phyloP scores from a whole-genome alignment of 352 stramenopile species.

The Saprolegnia parasitica region DNA sequence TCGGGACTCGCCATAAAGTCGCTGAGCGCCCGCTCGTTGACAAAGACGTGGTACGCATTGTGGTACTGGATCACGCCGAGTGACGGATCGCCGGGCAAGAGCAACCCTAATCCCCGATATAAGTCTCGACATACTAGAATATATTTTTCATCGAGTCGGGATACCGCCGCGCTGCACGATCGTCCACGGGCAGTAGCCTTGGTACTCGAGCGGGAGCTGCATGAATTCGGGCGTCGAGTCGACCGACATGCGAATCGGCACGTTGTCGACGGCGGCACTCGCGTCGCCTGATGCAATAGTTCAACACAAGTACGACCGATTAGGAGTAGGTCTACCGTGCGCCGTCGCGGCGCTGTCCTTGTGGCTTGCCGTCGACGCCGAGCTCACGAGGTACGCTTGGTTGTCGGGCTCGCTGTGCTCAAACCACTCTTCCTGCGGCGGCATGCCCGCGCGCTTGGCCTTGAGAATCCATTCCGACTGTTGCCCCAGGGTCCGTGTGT shows the following conservation, averaged over 20 bases:
- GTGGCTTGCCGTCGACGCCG: slow-evolving; percentile 27
- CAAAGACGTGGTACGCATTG: slow-evolving; percentile 90
- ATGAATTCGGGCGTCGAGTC: slow-evolving; percentile 92
- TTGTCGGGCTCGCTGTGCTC: slow-evolving; percentile 47
- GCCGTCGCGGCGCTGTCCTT: background rate
- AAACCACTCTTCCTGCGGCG: slow-evolving; percentile 55
- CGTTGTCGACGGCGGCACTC: slow-evolving; percentile 19
- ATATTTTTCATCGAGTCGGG: background rate
- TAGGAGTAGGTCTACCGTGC: background rate
- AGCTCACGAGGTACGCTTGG: slow-evolving; percentile 31
- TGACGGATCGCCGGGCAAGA: slow-evolving; percentile 87
- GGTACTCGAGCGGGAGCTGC: slow-evolving; percentile 90
- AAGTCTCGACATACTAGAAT: too few species aligned
- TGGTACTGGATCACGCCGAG: slow-evolving; percentile 88
- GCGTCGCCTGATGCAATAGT: background rate
- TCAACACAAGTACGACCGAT: background rate
- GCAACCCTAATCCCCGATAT: slow-evolving; percentile 33
- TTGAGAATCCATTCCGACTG: slow-evolving; percentile 54
- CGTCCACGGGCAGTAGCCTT: slow-evolving; percentile 92
- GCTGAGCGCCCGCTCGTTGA: slow-evolving; percentile 81
- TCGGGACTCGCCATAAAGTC: slow-evolving; percentile 88
- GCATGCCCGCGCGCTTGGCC: slow-evolving; percentile 32
- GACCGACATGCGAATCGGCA: slow-evolving; percentile 82
- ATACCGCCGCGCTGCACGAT: slow-evolving; percentile 76
- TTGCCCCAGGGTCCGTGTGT: slow-evolving; percentile 46